Conservation (phyloP, 768 basidiomycete species). For the Macrolepiota dolichaula region DNA sequence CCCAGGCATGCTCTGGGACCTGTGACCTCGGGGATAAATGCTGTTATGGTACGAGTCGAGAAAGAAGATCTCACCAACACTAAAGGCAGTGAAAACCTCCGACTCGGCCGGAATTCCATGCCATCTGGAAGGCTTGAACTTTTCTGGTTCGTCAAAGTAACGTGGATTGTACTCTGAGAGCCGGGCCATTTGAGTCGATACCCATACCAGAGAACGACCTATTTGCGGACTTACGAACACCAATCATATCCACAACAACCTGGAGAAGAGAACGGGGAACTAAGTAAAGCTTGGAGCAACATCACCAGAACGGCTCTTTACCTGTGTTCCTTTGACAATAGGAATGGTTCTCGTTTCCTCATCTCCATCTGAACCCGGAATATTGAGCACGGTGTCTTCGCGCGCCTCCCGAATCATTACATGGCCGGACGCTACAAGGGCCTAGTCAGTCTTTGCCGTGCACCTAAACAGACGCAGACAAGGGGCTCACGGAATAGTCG, state of each 20-base stretch:
- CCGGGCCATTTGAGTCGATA: not conserved
- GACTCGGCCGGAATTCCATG: slow-evolving; percentile 37
- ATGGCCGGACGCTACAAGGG: slow-evolving; percentile 32
- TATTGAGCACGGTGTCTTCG: slow-evolving; percentile 37
- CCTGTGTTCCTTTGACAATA: slow-evolving; percentile 36
- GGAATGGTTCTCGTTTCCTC: slow-evolving; percentile 34
- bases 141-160: slow-evolving; percentile 45
- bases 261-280: slow-evolving; percentile 9
- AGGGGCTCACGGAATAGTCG: slow-evolving; percentile 44
- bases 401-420: slow-evolving; percentile 39
- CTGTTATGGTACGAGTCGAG: not conserved
- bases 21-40: slow-evolving; percentile 12
- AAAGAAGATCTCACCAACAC: slow-evolving; percentile 30
- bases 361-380: slow-evolving; percentile 37
- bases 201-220: not conserved
- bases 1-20: slow-evolving; percentile 55
- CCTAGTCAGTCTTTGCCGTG: not conserved
- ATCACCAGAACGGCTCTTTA: slow-evolving; percentile 13
- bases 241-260: slow-evolving; percentile 46
- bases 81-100: slow-evolving; percentile 44
- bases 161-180: slow-evolving; percentile 46
- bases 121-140: slow-evolving; percentile 51
- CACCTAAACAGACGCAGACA: not conserved
- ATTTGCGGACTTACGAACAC: slow-evolving; percentile 35
- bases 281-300: not conserved